A percentile compares a stretch with the other conserved stretches of the same genome.
phyloP scores from a whole-genome alignment of 140 eudicot species.

The Senecio squalidus region DNA sequence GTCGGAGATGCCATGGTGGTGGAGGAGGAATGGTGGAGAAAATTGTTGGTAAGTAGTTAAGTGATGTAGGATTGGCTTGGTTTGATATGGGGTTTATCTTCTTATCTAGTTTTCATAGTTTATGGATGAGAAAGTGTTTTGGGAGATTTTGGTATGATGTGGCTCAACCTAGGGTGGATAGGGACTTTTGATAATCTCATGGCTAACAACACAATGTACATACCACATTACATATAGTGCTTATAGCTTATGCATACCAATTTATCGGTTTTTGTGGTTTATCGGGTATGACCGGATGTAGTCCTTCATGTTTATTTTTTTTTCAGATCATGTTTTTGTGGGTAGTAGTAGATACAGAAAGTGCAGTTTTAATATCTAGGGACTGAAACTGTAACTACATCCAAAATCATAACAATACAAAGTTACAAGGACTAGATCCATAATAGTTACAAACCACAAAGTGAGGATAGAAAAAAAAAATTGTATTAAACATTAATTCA shows the following conservation, averaged over 20 bases:
- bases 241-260: no score
- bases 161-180: slow-evolving; percentile 28
- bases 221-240: not conserved
- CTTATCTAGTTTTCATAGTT: slow-evolving; percentile 54
- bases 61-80: slow-evolving; percentile 13
- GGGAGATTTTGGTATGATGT: slow-evolving; percentile 48
- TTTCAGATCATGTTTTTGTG: no score
- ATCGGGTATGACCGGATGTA: no score
- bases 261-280: not conserved
- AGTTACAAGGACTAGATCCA: no score
- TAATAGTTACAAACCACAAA: no score
- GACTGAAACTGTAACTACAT: no score
- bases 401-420: no score
- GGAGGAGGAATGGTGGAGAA: slow-evolving; percentile 9
- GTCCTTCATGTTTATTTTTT: no score
- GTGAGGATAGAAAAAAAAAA: no score
- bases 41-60: slow-evolving; percentile 10
- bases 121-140: slow-evolving; percentile 55
- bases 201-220: not conserved
- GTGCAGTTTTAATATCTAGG: no score
- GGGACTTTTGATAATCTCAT: slow-evolving; percentile 23
- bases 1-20: slow-evolving; percentile 78
- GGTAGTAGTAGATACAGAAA: no score
- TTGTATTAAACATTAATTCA: no score
- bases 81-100: slow-evolving; percentile 59